phyloP scores from a whole-genome alignment of 2,329 filamentous ascomycete species.

The Elsinoe perseae region DNA sequence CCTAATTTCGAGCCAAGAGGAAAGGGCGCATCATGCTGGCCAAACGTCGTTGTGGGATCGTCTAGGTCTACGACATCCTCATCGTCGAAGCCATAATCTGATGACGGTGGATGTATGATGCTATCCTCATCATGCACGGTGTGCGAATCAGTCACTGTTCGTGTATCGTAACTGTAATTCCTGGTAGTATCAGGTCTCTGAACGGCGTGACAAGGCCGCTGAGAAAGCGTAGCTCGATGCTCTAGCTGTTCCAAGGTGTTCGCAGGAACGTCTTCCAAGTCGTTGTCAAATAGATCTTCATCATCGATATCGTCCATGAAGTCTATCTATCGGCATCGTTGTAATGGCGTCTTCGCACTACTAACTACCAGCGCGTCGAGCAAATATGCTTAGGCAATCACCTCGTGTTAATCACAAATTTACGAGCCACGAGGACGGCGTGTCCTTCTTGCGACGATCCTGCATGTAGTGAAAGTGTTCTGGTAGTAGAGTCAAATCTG shows the following conservation, averaged over 20 bases:
- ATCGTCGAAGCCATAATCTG: conserved; percentile 41
- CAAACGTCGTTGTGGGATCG: conserved; percentile 27
- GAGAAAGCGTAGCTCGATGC: conserved; percentile 28
- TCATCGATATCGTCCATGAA: conserved; percentile 29
- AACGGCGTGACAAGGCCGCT: not conserved
- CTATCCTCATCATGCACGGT: not conserved
- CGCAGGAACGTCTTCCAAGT: conserved; percentile 39
- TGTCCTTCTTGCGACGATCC: too few relatives aligned
- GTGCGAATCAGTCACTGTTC: not conserved
- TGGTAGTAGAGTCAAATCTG: not conserved
- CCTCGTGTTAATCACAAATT: too few relatives aligned
- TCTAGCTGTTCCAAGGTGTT: conserved; percentile 41
- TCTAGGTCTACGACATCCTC: conserved; percentile 41
- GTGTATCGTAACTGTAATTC: not conserved
- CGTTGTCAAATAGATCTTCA: conserved; percentile 40
- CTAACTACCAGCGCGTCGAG: too few relatives aligned
- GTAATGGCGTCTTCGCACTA: too few relatives aligned
- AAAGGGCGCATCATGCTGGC: not conserved
- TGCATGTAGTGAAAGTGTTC: too few relatives aligned
- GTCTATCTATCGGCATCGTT: not conserved
- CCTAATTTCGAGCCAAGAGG: not conserved
- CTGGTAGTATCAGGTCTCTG: not conserved
- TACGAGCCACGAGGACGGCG: too few relatives aligned
- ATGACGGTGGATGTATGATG: conserved; percentile 25
- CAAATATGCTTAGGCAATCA: too few relatives aligned